Percentiles rank a stretch among this genome's conserved stretches.
phyloP scores from a whole-genome alignment of 1,284 basidiomycete species.

The Athelia psychrophila region DNA sequence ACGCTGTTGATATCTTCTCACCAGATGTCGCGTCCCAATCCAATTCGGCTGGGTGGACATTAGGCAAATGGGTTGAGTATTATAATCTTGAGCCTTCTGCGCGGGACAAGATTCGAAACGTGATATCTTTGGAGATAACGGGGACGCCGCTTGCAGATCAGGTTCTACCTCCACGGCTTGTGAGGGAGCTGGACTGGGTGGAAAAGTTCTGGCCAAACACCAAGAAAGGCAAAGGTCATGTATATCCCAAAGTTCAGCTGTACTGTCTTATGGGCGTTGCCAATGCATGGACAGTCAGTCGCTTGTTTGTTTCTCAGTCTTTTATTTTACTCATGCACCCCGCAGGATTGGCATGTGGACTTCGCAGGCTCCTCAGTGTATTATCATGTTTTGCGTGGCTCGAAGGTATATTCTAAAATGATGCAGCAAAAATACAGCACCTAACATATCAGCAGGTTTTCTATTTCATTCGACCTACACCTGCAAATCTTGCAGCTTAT shows the following conservation, averaged over 20 bases:
- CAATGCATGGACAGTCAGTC: slow-evolving; percentile 83
- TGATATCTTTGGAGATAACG: slow-evolving; percentile 86
- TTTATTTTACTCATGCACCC: slow-evolving; percentile 9
- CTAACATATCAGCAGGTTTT: slow-evolving; percentile 61
- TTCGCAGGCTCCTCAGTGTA: slow-evolving; percentile 96
- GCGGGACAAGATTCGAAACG: slow-evolving; percentile 85
- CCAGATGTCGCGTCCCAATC: slow-evolving; percentile 84
- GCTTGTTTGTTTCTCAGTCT: background rate
- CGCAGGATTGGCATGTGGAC: slow-evolving; percentile 93
- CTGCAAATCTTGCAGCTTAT: slow-evolving; percentile 85
- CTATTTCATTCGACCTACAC: slow-evolving; percentile 92
- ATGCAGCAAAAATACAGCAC: slow-evolving; percentile 8
- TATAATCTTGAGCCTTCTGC: slow-evolving; percentile 61
- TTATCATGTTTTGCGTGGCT: slow-evolving; percentile 84
- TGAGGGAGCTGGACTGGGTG: slow-evolving; percentile 94
- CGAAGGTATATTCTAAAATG: slow-evolving; percentile 66
- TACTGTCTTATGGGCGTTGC: slow-evolving; percentile 93
- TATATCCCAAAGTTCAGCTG: slow-evolving; percentile 92
- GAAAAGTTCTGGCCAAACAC: slow-evolving; percentile 90
- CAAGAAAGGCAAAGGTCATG: slow-evolving; percentile 67
- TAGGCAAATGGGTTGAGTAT: slow-evolving; percentile 91
- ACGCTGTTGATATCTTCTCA: slow-evolving; percentile 4
- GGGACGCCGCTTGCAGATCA: slow-evolving; percentile 73
- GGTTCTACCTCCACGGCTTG: slow-evolving; percentile 81
- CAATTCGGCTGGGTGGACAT: slow-evolving; percentile 80